phyloP scores from a whole-genome alignment of 108 stramenopile species.

The Skeletonema grethae region DNA sequence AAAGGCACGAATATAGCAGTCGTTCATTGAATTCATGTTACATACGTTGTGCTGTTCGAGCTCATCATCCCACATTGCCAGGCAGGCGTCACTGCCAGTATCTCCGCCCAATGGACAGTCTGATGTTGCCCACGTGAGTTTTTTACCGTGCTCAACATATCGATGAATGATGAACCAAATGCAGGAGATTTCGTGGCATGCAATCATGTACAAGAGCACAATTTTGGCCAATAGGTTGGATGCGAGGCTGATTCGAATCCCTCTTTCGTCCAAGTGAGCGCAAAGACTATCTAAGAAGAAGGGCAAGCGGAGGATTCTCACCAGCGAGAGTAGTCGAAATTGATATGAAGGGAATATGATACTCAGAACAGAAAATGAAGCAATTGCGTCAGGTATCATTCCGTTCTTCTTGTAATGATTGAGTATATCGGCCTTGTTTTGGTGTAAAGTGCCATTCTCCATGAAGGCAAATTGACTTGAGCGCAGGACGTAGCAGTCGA shows the following conservation, averaged over 20 bases:
- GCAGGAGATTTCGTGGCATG: constrained; percentile 65
- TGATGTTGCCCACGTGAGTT: constrained; percentile 59
- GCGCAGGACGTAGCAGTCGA: constrained; percentile 43
- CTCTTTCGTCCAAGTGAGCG: constrained; percentile 33
- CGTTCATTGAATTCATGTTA: constrained; percentile 28
- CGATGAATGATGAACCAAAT: constrained; percentile 69
- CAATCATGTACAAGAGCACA: constrained; percentile 39
- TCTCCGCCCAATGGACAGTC: constrained; percentile 53
- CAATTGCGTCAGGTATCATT: constrained; percentile 38
- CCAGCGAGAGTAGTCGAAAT: constrained; percentile 34
- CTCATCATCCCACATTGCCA: constrained; percentile 40
- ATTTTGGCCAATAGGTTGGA: constrained; percentile 33
- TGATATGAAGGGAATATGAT: neutral
- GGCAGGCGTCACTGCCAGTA: constrained; percentile 18
- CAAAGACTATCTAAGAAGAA: constrained; percentile 27
- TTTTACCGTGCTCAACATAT: constrained; percentile 39
- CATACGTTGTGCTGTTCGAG: constrained; percentile 55
- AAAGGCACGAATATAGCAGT: constrained; percentile 54
- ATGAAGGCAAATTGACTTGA: constrained; percentile 40
- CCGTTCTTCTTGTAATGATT: constrained; percentile 35
- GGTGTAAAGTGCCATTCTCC: constrained; percentile 31
- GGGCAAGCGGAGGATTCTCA: constrained; percentile 41
- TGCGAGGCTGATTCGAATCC: constrained; percentile 37
- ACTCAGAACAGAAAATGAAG: constrained; percentile 35
- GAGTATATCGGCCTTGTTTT: constrained; percentile 14